phyloP scores from a whole-genome alignment of 177 flowering plant genomes.

The Vitis hybrid region DNA sequence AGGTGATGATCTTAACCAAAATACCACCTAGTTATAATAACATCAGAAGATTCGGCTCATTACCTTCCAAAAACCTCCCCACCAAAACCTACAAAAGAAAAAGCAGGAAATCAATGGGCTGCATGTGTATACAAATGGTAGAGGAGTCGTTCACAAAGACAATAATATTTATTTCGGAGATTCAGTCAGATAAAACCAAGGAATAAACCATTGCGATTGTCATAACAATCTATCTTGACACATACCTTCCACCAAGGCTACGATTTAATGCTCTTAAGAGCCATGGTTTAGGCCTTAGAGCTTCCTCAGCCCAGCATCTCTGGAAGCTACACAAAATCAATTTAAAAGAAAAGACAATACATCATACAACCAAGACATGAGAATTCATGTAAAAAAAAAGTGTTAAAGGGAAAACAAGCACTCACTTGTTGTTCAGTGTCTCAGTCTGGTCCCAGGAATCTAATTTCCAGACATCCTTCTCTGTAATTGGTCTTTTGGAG shows the following conservation, averaged over 20 bases:
- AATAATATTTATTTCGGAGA: neutral
- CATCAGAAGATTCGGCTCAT: neutral
- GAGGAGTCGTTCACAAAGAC: neutral
- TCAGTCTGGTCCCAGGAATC: constrained; percentile 94
- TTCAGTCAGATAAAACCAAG: neutral
- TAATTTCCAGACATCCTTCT: constrained; percentile 94
- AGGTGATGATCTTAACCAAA: neutral
- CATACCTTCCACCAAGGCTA: constrained; percentile 90
- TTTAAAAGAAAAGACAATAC: neutral
- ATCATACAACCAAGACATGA: constrained; percentile 3
- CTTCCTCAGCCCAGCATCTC: constrained; percentile 79
- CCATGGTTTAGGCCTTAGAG: constrained; percentile 79
- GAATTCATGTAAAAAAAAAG: neutral
- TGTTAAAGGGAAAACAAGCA: neutral
- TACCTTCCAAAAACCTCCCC: constrained; percentile 97
- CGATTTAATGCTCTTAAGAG: constrained; percentile 77
- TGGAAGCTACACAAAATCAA: constrained; percentile 58
- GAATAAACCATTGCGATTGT: neutral
- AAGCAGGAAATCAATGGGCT: constrained; percentile 6
- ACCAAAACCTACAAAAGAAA: constrained; percentile 77
- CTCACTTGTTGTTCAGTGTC: constrained; percentile 68
- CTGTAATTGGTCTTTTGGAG: constrained; percentile 72
- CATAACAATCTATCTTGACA: neutral
- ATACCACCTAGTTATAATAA: neutral
- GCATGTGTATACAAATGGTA: neutral